Conservation (phyloP, 257 asterid genomes). For the Nemophila menziesii region DNA sequence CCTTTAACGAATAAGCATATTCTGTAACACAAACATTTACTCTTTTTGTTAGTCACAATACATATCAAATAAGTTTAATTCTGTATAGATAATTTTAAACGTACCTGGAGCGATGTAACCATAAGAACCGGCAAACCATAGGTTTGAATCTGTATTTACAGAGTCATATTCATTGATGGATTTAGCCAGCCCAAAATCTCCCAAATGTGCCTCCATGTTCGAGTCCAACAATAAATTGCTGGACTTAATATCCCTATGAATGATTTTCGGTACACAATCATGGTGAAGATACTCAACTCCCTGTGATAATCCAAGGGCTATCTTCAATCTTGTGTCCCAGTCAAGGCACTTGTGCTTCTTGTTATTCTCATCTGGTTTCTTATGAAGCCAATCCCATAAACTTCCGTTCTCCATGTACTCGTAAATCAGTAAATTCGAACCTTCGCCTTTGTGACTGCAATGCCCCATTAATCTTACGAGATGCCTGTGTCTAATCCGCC, state of each 20-base stretch:
- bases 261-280: conserved; percentile 83
- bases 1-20: conserved; percentile 73
- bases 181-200: conserved; percentile 91
- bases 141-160: conserved; percentile 55
- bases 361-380: conserved; percentile 31
- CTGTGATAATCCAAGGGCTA: conserved; percentile 78
- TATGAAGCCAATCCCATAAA: conserved; percentile 80
- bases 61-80: neutral
- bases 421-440: conserved; percentile 61
- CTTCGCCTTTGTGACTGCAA: conserved; percentile 50
- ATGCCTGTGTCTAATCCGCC: conserved; percentile 83
- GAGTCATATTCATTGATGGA: conserved; percentile 42
- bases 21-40: conserved; percentile 29
- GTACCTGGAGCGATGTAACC: conserved; percentile 97
- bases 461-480: conserved; percentile 71
- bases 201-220: conserved; percentile 83
- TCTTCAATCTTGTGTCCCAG: conserved; percentile 65
- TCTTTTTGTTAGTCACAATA: neutral
- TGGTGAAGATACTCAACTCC: conserved; percentile 92
- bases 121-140: conserved; percentile 82
- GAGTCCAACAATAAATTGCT: conserved; percentile 69
- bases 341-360: conserved; percentile 46
- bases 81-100: neutral
- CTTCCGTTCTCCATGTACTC: conserved; percentile 97
- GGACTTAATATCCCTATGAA: conserved; percentile 84